These are phyloP conservation scores for Arachnopeziza araneosa DNA, from an alignment of 2,329 filamentous ascomycete species.

Conservation along the genomic window DNA sequence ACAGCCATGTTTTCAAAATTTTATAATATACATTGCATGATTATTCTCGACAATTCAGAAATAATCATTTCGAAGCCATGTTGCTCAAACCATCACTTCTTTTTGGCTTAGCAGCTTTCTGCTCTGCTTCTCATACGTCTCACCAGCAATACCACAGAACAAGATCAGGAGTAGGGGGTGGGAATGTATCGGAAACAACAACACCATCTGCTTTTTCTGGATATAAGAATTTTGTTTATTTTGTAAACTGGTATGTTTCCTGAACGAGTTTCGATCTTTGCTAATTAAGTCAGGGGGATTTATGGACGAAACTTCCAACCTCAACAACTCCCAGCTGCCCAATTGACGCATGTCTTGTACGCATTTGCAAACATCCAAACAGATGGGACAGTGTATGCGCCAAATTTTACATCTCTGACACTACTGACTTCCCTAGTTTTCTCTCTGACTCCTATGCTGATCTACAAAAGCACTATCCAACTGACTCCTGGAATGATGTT, in stretches of 20 bases:
- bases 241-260: conserved; percentile 33
- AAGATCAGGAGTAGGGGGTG: neutral
- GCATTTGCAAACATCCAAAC: conserved; percentile 72
- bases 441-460: conserved; percentile 68
- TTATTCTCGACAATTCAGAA: no score
- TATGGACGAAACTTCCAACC: conserved; percentile 71
- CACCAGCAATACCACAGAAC: neutral
- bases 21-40: no score
- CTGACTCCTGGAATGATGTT: conserved; percentile 61
- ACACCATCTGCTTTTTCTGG: neutral
- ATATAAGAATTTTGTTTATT: conserved; percentile 20
- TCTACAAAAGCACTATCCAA: conserved; percentile 69
- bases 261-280: neutral
- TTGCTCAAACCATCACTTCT: neutral
- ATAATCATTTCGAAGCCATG: neutral
- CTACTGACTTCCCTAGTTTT: conserved; percentile 36
- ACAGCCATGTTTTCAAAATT: no score
- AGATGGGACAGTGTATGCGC: conserved; percentile 63
- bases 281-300: conserved; percentile 48
- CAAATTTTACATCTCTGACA: conserved; percentile 40
- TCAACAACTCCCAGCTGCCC: conserved; percentile 59
- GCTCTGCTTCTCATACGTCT: neutral
- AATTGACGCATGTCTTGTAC: conserved; percentile 74
- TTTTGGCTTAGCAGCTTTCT: neutral
- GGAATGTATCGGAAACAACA: neutral